Evolutionary conservation across 306 rosid species (phyloP), one percentile per base, ranked within the genome.

Genomic region (Quercus aquifolioides): DNA sequence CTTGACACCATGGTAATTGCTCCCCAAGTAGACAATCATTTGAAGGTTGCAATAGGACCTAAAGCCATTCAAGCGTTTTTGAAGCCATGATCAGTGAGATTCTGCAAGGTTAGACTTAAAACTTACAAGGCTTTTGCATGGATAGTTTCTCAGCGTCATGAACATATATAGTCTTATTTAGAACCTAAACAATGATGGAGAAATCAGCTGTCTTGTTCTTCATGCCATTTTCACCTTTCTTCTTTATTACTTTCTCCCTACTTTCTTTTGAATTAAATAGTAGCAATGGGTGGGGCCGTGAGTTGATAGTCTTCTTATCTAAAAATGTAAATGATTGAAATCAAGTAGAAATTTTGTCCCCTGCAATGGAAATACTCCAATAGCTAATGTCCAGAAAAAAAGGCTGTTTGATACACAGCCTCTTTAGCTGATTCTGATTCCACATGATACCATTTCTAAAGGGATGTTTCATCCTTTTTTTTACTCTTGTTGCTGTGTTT

Each of bases 121-220:
- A 58, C 7, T n/a, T 33, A 38, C 5, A 25, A 43, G n/a, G 55
- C 28, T n/a, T 43, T 20, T 70, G 54, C 18, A 70, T 12, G 33
- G 28, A 17, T 17, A 1, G 38, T 23, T 69, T 38, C 2, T n/a
- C 20, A 38, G 46, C 15, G 1, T n/a, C 28, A 19, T 9, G 23
- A 3, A 33, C 30, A 35, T 23, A 19, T 19, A 65, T 65, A 33
- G 15, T 65, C 21, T 33, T 3, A 31, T 31, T 19, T 65, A 65
- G 71, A 18, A n/a, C 5, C 49, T 8, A 18, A 65, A 31, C 67
- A 70, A 76, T 71, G 77, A 83, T 73, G 52, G 70, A 85, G 74
- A 81, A 83, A 81, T 74, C 78, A 23, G 3, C 6, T 49, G 80
- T 76, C 82, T 49, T 69, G 17, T 76, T 81, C 90, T 54, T 56